Evolutionary conservation across 176 grass and related monocot genomes (phyloP).

Genomic region (Poa annua): DNA sequence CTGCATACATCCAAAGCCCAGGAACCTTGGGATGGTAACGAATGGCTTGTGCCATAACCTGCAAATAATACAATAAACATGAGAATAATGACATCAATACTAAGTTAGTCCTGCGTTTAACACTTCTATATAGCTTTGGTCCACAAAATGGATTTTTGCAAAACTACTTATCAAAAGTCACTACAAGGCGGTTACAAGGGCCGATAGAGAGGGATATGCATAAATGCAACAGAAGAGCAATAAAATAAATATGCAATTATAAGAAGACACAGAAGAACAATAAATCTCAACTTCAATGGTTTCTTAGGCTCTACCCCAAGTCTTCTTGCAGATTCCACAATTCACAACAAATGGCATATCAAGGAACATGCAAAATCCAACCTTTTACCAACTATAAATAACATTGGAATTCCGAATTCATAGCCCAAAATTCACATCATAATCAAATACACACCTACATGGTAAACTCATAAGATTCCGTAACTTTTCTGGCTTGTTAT

Average conservation of each 20-base stretch:
- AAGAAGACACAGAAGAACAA: not conserved
- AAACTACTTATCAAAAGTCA: not conserved
- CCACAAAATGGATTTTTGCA: not conserved
- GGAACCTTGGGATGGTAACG: constrained; percentile 72
- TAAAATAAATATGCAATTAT: not conserved
- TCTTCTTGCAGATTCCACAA: not conserved
- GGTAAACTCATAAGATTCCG: not conserved
- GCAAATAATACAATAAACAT: constrained; percentile 29
- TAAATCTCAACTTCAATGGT: not conserved
- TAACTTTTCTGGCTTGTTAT: not conserved
- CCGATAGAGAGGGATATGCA: not conserved
- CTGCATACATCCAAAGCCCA: constrained; percentile 97
- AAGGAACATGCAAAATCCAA: not conserved
- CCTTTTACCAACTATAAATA: constrained; percentile 10
- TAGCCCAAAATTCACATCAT: not conserved
- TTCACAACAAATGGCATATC: not conserved
- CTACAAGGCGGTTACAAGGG: not conserved
- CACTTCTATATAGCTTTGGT: not conserved
- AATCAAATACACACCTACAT: not conserved
- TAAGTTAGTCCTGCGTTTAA: not conserved
- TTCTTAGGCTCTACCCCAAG: constrained; percentile 5
- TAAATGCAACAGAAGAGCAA: not conserved
- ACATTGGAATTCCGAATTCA: not conserved
- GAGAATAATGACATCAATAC: not conserved
- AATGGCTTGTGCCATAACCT: constrained; percentile 64